Evolutionary conservation across 257 asterid genomes (phyloP), one percentile per base, ranked within the genome.

Genomic region (Dorcoceras hygrometricum): DNA sequence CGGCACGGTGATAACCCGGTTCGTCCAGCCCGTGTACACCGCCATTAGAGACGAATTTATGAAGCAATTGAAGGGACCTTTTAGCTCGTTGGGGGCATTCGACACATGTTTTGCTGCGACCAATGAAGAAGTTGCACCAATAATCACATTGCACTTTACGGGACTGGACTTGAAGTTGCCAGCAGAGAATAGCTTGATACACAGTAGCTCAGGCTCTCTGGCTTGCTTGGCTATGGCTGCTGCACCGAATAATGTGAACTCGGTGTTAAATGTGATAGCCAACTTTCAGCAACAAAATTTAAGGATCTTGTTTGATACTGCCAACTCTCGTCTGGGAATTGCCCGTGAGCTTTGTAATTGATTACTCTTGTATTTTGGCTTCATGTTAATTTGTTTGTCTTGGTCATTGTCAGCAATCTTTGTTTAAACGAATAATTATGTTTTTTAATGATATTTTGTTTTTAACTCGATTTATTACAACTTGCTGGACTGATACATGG

Each of bases 211-310:
- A 3, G 90, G 95, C n/a, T 75, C 89, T 12, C 57, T 88, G 74
- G 91, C 91, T 29, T 90, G 97, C 62, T 71, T 90, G 82, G 87
- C 97, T 0, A 88, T 90, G 95, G 97, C 96, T 0, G 87, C 93
- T 4, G 87, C 89, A 0, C 95, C 97, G 1, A 70, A 61, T 53
- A 86, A 86, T 58, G 82, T 83, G 73, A 81, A 90, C 85, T 86
- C 96, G 0, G 87, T 77, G 63, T 75, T 90, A 70, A 90, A 88
- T 63, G 87, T 88, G 4, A 83, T 90, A 25, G 97, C 96, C 74
- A 88, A 86, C 82, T 79, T 88, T 84, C 96, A 90, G 95, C 97
- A 90, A 68, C 97, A 90, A 73, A 90, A 90, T 39, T 81, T 86
- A 12, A 83, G 96, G 88, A 84, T 90, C 43, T 11, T 90, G 89